Evolutionary conservation across 2,329 filamentous ascomycete genomes (phyloP).

Genomic region (Sclerotinia subarctica): DNA sequence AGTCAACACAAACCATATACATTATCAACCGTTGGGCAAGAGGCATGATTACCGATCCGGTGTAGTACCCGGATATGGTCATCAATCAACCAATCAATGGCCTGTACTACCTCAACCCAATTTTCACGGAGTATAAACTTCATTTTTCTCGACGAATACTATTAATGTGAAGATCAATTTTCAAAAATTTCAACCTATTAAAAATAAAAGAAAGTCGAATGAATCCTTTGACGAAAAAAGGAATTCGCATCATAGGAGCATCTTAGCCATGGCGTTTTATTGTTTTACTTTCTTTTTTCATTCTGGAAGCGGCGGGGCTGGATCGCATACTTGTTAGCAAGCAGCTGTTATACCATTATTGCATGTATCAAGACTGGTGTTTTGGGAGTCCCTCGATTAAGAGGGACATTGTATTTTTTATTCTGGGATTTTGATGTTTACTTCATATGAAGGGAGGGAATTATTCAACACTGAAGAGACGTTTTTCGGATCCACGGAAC

Average conservation of each 20-base stretch:
- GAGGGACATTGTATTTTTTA: conserved; percentile 7
- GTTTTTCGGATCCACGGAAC: not conserved
- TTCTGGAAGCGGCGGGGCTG: not conserved
- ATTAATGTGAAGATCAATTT: not conserved
- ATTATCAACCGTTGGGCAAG: conserved; percentile 75
- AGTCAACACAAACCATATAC: conserved; percentile 66
- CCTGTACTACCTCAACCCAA: conserved; percentile 39
- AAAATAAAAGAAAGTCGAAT: conserved; percentile 8
- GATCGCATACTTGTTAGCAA: not conserved
- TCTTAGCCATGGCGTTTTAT: conserved; percentile 4
- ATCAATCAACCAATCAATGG: conserved; percentile 31
- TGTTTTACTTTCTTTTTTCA: not conserved
- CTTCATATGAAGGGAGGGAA: not conserved
- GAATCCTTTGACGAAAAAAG: not conserved
- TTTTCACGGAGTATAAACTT: conserved; percentile 28
- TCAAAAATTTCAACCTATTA: not conserved
- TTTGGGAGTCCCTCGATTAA: conserved; percentile 3
- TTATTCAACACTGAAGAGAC: not conserved
- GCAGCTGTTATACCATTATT: conserved; percentile 13
- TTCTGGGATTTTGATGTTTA: not conserved
- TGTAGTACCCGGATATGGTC: conserved; percentile 60
- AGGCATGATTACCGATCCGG: conserved; percentile 65
- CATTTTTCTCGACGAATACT: not conserved
- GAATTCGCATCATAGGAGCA: conserved; percentile 12
- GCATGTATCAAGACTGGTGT: conserved; percentile 18